A percentile compares a stretch with the other conserved stretches of the same genome.
Conservation (phyloP, 164 flowering plant species). For the Vitis vinifera region ASM3070453v1 NC_081816.1:24227501-24228000, state of each 20-base stretch:
- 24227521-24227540: too few species aligned
- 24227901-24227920: constrained; percentile 32
- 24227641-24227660: constrained; percentile 68
- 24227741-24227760: constrained; percentile 31
- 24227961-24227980: constrained; percentile 7
- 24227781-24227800: constrained; percentile 51
- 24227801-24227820: constrained; percentile 55
- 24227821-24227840: constrained; percentile 40
- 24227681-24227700: constrained; percentile 60
- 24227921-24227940: constrained; percentile 30
- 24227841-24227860: constrained; percentile 41
- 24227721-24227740: constrained; percentile 61
- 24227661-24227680: constrained; percentile 67
- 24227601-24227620: constrained; percentile 62
- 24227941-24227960: constrained; percentile 8
- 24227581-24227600: constrained; percentile 39
- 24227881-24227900: constrained; percentile 44
- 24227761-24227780: constrained; percentile 52
- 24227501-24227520: too few species aligned
- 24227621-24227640: constrained; percentile 62
- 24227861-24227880: constrained; percentile 32
- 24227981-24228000: constrained; percentile 16
- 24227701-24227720: constrained; percentile 39
- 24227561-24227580: too few species aligned
- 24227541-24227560: too few species aligned